Conservation (phyloP, 2,329 filamentous ascomycete genomes). For the Fusarium duplospermum region DNA sequence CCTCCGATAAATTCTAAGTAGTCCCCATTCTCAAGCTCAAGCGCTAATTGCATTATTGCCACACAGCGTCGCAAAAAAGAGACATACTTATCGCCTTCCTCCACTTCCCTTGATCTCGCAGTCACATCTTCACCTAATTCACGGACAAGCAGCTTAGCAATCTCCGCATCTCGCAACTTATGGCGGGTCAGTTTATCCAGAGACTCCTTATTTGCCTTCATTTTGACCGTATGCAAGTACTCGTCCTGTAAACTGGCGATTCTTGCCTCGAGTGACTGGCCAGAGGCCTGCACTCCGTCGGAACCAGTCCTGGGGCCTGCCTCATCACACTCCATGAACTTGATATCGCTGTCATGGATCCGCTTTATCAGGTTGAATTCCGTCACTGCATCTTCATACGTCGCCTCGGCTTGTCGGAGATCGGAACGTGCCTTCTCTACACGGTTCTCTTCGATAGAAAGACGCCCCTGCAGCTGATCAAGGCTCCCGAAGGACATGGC, state of each 20-base stretch:
- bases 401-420: neutral
- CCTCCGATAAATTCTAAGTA: neutral
- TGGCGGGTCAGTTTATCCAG: neutral
- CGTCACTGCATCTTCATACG: neutral
- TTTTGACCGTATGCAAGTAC: neutral
- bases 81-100: neutral
- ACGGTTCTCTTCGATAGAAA: neutral
- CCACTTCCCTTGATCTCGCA: neutral
- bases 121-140: neutral
- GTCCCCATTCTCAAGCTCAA: neutral
- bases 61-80: neutral
- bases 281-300: neutral
- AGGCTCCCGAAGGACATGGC: neutral
- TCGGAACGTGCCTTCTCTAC: neutral
- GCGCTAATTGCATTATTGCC: neutral
- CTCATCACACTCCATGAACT: neutral
- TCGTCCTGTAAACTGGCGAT: neutral
- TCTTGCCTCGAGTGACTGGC: neutral
- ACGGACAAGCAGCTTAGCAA: neutral
- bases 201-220: neutral
- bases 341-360: neutral
- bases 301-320: neutral
- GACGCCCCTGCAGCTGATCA: neutral
- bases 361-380: neutral
- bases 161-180: neutral